Evolutionary conservation across 306 rosid genomes (phyloP).

Genomic region (Dicorynia guianensis): DNA sequence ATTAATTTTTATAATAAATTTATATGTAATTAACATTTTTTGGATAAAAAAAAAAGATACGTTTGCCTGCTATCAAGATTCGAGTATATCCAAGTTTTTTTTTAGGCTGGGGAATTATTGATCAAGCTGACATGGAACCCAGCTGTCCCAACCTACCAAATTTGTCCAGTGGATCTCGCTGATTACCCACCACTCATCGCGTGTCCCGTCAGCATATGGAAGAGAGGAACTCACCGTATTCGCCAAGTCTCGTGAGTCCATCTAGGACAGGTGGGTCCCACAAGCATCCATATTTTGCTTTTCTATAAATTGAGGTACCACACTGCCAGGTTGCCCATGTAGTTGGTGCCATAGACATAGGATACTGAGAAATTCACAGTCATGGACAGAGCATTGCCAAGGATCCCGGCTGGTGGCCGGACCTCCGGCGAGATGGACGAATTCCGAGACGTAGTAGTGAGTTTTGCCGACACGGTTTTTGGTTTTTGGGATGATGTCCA

Average conservation of each 20-base stretch:
- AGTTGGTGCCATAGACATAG: too few relatives aligned
- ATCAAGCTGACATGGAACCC: slow-evolving; percentile 36
- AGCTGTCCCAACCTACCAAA: slow-evolving; percentile 38
- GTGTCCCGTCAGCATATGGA: background rate
- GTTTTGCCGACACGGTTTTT: slow-evolving; percentile 61
- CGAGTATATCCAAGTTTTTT: slow-evolving; percentile 14
- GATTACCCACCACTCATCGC: background rate
- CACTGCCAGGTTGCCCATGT: too few relatives aligned
- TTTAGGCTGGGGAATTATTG: background rate
- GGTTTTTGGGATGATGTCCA: slow-evolving; percentile 60
- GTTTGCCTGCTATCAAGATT: background rate
- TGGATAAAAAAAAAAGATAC: background rate
- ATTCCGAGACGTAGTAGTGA: slow-evolving; percentile 24
- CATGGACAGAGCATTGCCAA: slow-evolving; percentile 33
- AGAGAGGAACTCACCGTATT: background rate
- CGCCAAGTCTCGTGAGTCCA: slow-evolving; percentile 11
- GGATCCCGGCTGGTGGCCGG: slow-evolving; percentile 19
- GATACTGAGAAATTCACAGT: background rate
- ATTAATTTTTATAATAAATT: too few relatives aligned
- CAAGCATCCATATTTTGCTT: background rate
- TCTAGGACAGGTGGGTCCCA: slow-evolving; percentile 5
- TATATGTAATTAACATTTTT: too few relatives aligned
- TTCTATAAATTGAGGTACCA: slow-evolving; percentile 9
- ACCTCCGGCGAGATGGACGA: slow-evolving; percentile 42
- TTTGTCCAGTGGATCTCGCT: too few relatives aligned